Percentiles rank a stretch among this genome's conserved stretches.
phyloP scores from a whole-genome alignment of 169 alveolate species.

The Pseudocohnilembus persalinus region DNA sequence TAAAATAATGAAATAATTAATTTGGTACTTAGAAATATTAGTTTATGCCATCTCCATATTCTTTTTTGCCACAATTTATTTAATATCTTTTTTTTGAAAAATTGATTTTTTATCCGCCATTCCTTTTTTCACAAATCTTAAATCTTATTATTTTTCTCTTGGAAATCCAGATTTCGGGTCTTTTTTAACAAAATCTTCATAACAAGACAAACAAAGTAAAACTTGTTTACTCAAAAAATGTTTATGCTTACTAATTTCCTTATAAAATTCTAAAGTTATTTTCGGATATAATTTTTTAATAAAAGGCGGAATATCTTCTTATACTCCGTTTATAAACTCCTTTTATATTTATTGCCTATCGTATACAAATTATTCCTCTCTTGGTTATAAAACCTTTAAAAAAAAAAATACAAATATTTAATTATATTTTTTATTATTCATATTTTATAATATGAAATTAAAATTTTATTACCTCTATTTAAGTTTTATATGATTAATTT shows the following conservation, averaged over 20 bases:
- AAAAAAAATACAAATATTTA: too few relatives aligned
- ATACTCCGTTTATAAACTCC: slow-evolving; percentile 27
- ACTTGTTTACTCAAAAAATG: slow-evolving; percentile 27
- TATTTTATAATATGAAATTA: slow-evolving; percentile 1
- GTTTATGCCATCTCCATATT: slow-evolving; percentile 16
- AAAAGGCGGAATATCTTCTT: slow-evolving; percentile 33
- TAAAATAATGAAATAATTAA: too few relatives aligned
- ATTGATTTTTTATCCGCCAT: slow-evolving; percentile 9
- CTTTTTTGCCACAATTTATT: slow-evolving; percentile 7
- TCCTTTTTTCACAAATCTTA: slow-evolving; percentile 24
- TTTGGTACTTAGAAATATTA: neutral
- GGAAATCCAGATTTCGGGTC: slow-evolving; percentile 2
- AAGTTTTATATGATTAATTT: slow-evolving; percentile 15
- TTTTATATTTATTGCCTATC: neutral
- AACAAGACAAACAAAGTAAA: slow-evolving; percentile 2
- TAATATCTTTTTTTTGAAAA: slow-evolving; percentile 24
- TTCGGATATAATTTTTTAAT: slow-evolving; percentile 35
- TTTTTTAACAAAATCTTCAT: slow-evolving; percentile 2
- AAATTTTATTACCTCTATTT: slow-evolving; percentile 27
- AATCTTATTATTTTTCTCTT: neutral
- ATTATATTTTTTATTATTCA: neutral
- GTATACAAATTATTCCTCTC: neutral
- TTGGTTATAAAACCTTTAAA: neutral
- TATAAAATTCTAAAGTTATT: slow-evolving; percentile 31
- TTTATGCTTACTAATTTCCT: slow-evolving; percentile 29